A percentile compares a stretch with the other conserved stretches of the same genome.
Evolutionary conservation across 306 rosid genomes (phyloP).

Genomic region (Castanea mollissima): DNA sequence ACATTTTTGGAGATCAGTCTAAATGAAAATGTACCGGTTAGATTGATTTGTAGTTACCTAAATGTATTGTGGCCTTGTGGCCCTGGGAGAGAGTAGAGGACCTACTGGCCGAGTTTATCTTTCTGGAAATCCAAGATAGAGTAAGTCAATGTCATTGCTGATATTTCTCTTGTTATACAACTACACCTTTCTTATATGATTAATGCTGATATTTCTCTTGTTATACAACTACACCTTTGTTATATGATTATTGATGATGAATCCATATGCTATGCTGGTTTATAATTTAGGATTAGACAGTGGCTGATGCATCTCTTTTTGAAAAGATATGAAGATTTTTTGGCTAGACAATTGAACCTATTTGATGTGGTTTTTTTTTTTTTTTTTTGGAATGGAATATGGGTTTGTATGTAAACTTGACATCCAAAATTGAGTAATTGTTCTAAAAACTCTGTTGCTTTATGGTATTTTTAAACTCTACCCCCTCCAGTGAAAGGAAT

Average conservation of each 20-base stretch:
- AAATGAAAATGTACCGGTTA: neutral
- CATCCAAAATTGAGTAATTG: neutral
- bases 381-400: neutral
- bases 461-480: neutral
- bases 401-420: neutral
- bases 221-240: neutral
- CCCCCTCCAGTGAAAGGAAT: no score
- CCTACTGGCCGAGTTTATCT: neutral
- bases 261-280: neutral
- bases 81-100: neutral
- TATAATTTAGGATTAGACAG: neutral
- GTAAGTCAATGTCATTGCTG: neutral
- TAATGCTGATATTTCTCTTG: neutral
- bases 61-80: neutral
- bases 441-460: neutral
- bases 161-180: neutral
- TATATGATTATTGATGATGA: neutral
- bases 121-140: neutral
- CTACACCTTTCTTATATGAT: neutral
- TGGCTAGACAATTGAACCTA: neutral
- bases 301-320: neutral
- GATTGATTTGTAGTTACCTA: neutral
- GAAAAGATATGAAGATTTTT: neutral
- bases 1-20: neutral
- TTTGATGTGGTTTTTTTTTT: neutral